Conservation (phyloP, 2,329 filamentous ascomycete species). For the Aspergillus novoparasiticus region DNA sequence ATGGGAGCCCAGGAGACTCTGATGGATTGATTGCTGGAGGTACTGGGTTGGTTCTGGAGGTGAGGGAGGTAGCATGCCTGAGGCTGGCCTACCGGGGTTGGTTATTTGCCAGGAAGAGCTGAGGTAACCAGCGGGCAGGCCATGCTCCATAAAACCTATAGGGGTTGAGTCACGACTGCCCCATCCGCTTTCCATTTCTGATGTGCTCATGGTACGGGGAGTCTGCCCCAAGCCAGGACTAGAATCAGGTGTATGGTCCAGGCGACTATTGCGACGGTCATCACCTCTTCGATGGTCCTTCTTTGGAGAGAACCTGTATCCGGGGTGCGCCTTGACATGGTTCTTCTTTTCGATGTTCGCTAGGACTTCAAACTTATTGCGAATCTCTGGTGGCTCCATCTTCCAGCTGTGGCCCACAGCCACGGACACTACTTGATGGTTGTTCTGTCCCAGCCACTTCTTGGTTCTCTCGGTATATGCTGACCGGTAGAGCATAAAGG, state of each 20-base stretch:
- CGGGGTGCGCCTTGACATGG: slow-evolving; percentile 81
- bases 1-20: slow-evolving; percentile 37
- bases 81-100: slow-evolving; percentile 54
- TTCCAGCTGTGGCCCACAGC: slow-evolving; percentile 88
- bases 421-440: slow-evolving; percentile 89
- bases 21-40: slow-evolving; percentile 53
- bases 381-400: slow-evolving; percentile 72
- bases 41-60: slow-evolving; percentile 53
- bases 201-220: slow-evolving; percentile 29
- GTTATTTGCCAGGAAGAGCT: slow-evolving; percentile 55
- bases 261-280: slow-evolving; percentile 32
- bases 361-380: slow-evolving; percentile 74
- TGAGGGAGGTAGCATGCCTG: slow-evolving; percentile 49
- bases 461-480: slow-evolving; percentile 88
- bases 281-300: slow-evolving; percentile 59
- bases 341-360: slow-evolving; percentile 81
- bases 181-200: slow-evolving; percentile 30
- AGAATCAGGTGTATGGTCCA: slow-evolving; percentile 19
- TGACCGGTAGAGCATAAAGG: slow-evolving; percentile 96
- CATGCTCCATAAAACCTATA: slow-evolving; percentile 30
- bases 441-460: slow-evolving; percentile 77
- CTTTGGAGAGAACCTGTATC: slow-evolving; percentile 86
- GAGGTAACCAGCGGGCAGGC: slow-evolving; percentile 34
- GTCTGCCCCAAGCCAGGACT: slow-evolving; percentile 24
- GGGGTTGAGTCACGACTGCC: slow-evolving; percentile 40